Evolutionary conservation across 768 basidiomycete genomes (phyloP).

Genomic region (Suillus lakei): DNA sequence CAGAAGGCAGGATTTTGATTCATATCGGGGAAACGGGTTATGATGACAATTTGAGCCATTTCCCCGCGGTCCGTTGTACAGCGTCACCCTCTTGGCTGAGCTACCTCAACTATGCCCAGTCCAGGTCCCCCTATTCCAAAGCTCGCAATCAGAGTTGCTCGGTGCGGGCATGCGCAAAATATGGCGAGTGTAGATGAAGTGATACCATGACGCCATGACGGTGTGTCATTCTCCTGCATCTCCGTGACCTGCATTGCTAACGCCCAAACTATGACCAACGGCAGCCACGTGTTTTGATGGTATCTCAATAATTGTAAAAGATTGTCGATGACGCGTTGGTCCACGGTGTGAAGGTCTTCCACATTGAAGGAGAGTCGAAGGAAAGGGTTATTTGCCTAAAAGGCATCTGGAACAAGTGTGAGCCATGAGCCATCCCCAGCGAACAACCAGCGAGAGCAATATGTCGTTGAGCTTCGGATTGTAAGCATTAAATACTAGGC

Average conservation of each 20-base stretch:
- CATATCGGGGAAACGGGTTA: too few relatives aligned
- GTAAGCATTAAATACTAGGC: slow-evolving; percentile 20
- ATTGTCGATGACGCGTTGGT: slow-evolving; percentile 84
- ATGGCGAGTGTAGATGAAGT: too few relatives aligned
- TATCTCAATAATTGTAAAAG: slow-evolving; percentile 78
- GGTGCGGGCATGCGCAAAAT: too few relatives aligned
- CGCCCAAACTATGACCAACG: slow-evolving; percentile 92
- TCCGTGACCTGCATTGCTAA: slow-evolving; percentile 95
- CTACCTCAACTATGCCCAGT: too few relatives aligned
- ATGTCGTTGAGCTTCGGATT: slow-evolving; percentile 46
- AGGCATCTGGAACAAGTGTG: slow-evolving; percentile 79
- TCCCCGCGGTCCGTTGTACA: too few relatives aligned
- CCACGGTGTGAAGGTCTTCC: slow-evolving; percentile 96
- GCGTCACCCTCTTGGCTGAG: too few relatives aligned
- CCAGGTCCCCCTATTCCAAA: too few relatives aligned
- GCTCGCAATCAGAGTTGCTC: too few relatives aligned
- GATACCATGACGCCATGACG: too few relatives aligned
- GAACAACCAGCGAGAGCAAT: slow-evolving; percentile 91
- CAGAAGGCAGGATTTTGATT: too few relatives aligned
- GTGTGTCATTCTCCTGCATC: too few relatives aligned
- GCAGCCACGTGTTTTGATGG: slow-evolving; percentile 63
- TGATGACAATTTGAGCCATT: too few relatives aligned
- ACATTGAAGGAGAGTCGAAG: slow-evolving; percentile 98
- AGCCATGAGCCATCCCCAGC: slow-evolving; percentile 99
- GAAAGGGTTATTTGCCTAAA: slow-evolving; percentile 75